These are phyloP conservation scores for Fusarium brachygibbosum DNA, from an alignment of 2,329 filamentous ascomycete genomes.

Conservation along the genomic window DNA sequence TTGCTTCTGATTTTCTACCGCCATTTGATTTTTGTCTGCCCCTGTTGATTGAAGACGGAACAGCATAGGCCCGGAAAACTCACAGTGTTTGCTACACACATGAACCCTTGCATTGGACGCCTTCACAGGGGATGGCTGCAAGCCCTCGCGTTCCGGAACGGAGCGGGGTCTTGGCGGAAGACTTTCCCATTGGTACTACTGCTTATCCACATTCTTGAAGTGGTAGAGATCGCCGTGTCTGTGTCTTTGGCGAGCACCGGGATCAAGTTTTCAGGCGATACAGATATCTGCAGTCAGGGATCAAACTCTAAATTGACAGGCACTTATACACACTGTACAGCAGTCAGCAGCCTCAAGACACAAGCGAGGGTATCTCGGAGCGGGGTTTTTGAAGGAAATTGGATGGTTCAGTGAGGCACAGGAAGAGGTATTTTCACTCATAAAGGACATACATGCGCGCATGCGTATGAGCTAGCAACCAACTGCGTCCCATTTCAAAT, in stretches of 20 bases:
- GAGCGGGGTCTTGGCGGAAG: not conserved
- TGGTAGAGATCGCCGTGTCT: not conserved
- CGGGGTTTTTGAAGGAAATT: not conserved
- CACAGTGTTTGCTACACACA: not conserved
- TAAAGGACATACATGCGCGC: not conserved
- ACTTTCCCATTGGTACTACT: not conserved
- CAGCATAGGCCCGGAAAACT: not conserved
- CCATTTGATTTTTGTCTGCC: not conserved
- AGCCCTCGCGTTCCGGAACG: not conserved
- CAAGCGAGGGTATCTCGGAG: not conserved
- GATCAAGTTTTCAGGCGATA: not conserved
- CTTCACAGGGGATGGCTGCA: not conserved
- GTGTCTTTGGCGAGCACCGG: not conserved
- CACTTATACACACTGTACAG: not conserved
- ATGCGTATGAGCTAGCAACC: not conserved
- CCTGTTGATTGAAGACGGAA: not conserved
- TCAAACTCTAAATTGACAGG: slow-evolving; percentile 3
- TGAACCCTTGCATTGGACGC: not conserved
- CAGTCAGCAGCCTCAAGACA: not conserved
- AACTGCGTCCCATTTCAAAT: not conserved
- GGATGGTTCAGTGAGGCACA: slow-evolving; percentile 4
- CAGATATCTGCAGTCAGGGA: not conserved
- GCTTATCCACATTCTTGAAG: not conserved
- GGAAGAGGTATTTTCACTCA: not conserved
- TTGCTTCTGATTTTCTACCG: not conserved